Base-by-base conservation (phyloP, 768 basidiomycete species). In the Pleurotus tuoliensis region DNA sequence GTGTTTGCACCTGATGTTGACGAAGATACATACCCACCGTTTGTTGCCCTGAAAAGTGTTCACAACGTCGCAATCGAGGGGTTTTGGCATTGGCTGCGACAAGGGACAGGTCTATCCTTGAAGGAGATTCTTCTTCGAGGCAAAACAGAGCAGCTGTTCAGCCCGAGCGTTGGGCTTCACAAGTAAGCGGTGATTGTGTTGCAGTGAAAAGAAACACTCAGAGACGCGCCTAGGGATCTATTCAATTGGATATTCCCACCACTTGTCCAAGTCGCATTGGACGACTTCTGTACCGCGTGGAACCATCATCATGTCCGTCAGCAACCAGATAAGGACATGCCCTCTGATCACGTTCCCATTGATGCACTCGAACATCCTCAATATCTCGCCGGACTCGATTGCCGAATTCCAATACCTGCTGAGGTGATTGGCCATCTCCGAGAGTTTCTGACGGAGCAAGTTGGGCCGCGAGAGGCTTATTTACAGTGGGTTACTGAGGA, bases 211-310 rank as follows among this genome's bases (percentile, higher is more conserved):
- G 22, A 22, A 22, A 22, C 22, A 22, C 22, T 59, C 37, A 39
- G 6, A 16, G 38, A 34, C 37, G 50, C 47, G 46, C 18, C 43
- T 55, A 69, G 67, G 7, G 49, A 65, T 51, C 58, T 73, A 1
- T 71, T 70, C 51, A 63, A 71, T 40, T 73, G 69, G 69, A 63
- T 72, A 4, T 73, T 69, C 50, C 60, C 69, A 3, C 65, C 62
- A 25, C 39, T 73, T 27, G 59, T 69, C 15, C 72, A 72, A 51
- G 45, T 55, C 1, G 61, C 61, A 25, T 64, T 73, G 0, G 64
- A 72, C 47, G 55, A 62, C 1, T 73, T 71, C 56, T 41, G 49
- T 2, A 47, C 16, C 8, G 71, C 62, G 25, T 73, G 69, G 70
- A 73, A 73, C 58, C 55, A 65, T 11, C 70, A 69, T 45, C 25